These are phyloP conservation scores for Anisodus tanguticus DNA, from an alignment of 257 asterid genomes.

Conservation along the genomic window DNA sequence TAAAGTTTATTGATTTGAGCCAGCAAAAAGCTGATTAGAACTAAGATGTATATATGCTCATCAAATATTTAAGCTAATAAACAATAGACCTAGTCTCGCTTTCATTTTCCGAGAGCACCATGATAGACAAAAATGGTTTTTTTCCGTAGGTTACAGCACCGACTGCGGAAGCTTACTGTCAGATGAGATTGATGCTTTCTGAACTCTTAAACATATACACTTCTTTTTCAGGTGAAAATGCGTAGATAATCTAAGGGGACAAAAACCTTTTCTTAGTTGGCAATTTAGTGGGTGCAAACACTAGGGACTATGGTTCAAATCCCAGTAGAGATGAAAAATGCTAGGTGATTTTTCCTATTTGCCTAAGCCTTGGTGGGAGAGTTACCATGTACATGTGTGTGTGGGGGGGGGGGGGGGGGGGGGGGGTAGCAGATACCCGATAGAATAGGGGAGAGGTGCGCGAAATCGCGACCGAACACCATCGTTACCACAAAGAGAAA, in stretches of 20 bases:
- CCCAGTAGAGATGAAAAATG: not conserved
- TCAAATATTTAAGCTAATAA: constrained; percentile 9
- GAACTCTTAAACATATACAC: not conserved
- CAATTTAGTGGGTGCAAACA: not conserved
- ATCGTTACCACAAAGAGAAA: not conserved
- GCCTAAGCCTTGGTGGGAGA: not conserved
- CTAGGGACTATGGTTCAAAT: not conserved
- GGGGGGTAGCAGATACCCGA: not conserved
- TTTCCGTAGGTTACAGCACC: not conserved
- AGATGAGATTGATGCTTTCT: not conserved
- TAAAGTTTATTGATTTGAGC: not conserved
- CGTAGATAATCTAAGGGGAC: not conserved
- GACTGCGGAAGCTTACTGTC: not conserved
- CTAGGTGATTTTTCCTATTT: not conserved
- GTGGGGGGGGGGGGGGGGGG: no score
- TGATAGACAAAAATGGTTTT: not conserved
- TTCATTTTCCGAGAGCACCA: constrained; percentile 5
- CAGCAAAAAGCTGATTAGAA: not conserved
- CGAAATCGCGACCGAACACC: not conserved
- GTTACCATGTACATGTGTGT: not conserved
- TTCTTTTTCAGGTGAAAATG: constrained; percentile 10
- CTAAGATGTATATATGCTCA: not conserved
- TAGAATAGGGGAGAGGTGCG: not conserved
- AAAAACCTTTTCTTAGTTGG: constrained; percentile 1
- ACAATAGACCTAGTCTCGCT: not conserved